Base-by-base conservation (phyloP, 768 basidiomycete genomes). In the Russula brevipes region DNA sequence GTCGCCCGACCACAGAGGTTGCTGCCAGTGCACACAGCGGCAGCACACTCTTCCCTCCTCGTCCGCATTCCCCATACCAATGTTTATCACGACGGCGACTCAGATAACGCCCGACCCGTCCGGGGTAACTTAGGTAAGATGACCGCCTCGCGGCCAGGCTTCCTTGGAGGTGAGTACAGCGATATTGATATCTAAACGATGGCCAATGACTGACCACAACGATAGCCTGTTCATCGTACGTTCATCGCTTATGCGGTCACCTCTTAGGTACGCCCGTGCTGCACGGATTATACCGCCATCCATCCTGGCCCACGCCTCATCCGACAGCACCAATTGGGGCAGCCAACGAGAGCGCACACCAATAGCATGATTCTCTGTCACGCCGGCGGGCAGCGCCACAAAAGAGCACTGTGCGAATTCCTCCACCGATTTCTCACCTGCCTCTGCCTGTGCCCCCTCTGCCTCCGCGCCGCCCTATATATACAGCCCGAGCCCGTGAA, bases 251-350 rank as follows among this genome's bases (percentile, higher is more conserved):
- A 87, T 84, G 1, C 75, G 85, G 24, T 24, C 24, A 24, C 24
- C 24, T 24, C 24, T 24, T 24, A 24, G 24, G 24, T 24, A 24
- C 24, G 24, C 24, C 66, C 82, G 77, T 46, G 85, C 89, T 42
- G 82, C 81, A 16, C 73, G 73, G 35, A 96, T 84, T 85, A 92
- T 91, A 6, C 73, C 75, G 49, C 83, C 86, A 66, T 91, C 91
- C 91, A 98, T 95, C 31, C 94, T 94, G 30, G 89, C 86, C 84
- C 91, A 94, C 9, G 87, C 90, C 72, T 99, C 96, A 70, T 99
- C 96, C 45, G 98, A 75, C 10, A 98, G 77, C 7, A 98, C 78
- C 39, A 99, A 71, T 58, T 81, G 82, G 3, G 89, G 14, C 79
- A 76, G 14, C 82, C 83, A 9, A 95, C 92, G 39, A 97, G 76